These are phyloP conservation scores for Xanthoconium purpureum DNA, from an alignment of 768 basidiomycete species.

Conservation along the genomic window DNA sequence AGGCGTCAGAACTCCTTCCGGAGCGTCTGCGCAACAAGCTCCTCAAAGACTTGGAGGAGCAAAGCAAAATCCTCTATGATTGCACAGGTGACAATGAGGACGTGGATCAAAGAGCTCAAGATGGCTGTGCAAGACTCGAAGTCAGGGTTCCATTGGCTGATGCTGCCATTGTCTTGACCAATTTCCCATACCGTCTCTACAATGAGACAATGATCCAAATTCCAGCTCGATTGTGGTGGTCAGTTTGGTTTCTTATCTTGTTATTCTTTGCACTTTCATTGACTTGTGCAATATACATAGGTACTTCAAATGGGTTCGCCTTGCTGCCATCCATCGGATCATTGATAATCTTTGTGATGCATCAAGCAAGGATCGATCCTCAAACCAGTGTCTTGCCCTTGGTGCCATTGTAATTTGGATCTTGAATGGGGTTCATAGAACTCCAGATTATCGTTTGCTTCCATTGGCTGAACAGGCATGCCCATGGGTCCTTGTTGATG, in stretches of 20 bases:
- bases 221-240: slow-evolving; percentile 1
- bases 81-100: background rate
- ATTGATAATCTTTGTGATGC: background rate
- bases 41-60: background rate
- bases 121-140: slow-evolving; percentile 6
- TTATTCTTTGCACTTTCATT: background rate
- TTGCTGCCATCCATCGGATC: background rate
- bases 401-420: background rate
- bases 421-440: background rate
- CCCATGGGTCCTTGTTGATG: background rate
- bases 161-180: background rate
- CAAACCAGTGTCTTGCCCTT: background rate
- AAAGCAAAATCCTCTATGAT: background rate
- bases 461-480: background rate
- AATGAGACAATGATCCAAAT: background rate
- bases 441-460: background rate
- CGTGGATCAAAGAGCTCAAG: background rate
- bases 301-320: slow-evolving; percentile 7
- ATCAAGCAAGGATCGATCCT: background rate
- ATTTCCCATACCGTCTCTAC: background rate
- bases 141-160: background rate
- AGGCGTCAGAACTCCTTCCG: background rate
- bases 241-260: background rate
- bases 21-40: background rate
- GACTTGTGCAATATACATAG: background rate